These are phyloP conservation scores for Penicillium macrosclerotiorum DNA, from an alignment of 495 filamentous ascomycete species.

Conservation along the genomic window DNA sequence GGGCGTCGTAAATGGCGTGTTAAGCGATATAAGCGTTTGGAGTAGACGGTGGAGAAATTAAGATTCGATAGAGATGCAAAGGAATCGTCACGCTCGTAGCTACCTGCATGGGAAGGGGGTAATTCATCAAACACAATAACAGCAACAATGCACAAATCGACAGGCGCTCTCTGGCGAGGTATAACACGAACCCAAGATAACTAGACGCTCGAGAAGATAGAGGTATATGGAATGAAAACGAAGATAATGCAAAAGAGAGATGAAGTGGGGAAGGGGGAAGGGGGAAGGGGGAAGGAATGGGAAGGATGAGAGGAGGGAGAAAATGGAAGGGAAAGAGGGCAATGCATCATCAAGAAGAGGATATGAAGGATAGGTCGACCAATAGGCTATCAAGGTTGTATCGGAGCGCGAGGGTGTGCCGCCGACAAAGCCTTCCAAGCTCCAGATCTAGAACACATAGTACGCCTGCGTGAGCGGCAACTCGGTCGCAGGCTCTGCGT, in stretches of 20 bases:
- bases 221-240: slow-evolving; percentile 19
- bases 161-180: slow-evolving; percentile 11
- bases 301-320: background rate
- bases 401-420: too few relatives aligned
- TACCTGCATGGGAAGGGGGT: too few relatives aligned
- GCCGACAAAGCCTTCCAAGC: too few relatives aligned
- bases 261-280: background rate
- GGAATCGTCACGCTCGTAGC: slow-evolving; percentile 17
- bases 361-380: too few relatives aligned
- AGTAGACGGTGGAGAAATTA: too few relatives aligned
- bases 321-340: background rate
- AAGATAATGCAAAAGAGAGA: background rate
- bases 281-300: background rate
- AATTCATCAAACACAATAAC: too few relatives aligned
- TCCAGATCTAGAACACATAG: slow-evolving; percentile 65
- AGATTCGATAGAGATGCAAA: background rate
- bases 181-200: slow-evolving; percentile 10
- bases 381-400: too few relatives aligned
- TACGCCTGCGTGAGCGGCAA: slow-evolving; percentile 81
- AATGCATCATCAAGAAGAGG: too few relatives aligned
- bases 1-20: too few relatives aligned
- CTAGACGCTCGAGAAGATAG: slow-evolving; percentile 20
- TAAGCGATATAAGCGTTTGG: too few relatives aligned
- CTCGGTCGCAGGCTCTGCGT: slow-evolving; percentile 66
- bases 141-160: slow-evolving; percentile 5